These are phyloP conservation scores for Chaetoceros tenuissimus DNA, from an alignment of 108 stramenopile genomes.

Conservation along the genomic window DNA sequence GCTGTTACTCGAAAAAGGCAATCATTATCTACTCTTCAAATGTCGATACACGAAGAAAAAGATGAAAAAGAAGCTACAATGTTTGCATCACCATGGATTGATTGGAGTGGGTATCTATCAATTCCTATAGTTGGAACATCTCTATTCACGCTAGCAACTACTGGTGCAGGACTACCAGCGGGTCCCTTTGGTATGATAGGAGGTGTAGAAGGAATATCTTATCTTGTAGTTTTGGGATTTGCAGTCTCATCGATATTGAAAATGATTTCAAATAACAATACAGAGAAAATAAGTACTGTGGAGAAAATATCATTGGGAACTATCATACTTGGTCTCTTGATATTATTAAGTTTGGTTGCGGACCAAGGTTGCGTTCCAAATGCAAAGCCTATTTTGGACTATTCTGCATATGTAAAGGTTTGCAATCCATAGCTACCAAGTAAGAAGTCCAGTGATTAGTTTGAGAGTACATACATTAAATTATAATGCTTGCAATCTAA, in stretches of 20 bases:
- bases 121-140: slow-evolving; percentile 36
- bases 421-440: slow-evolving; percentile 12
- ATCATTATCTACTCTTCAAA: too few species aligned
- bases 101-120: too few species aligned
- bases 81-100: too few species aligned
- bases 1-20: too few species aligned
- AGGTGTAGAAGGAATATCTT: slow-evolving; percentile 36
- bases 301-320: slow-evolving; percentile 13
- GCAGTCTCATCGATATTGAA: slow-evolving; percentile 6
- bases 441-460: too few species aligned
- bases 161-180: slow-evolving; percentile 40
- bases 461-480: too few species aligned
- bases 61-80: too few species aligned
- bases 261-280: neutral
- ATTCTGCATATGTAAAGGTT: slow-evolving; percentile 21
- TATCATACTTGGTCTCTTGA: slow-evolving; percentile 11
- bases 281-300: slow-evolving; percentile 1
- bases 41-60: too few species aligned
- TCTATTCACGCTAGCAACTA: slow-evolving; percentile 28
- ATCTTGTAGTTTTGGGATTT: slow-evolving; percentile 28
- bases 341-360: slow-evolving; percentile 10
- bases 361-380: slow-evolving; percentile 36
- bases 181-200: slow-evolving; percentile 40
- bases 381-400: slow-evolving; percentile 40
- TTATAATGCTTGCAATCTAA: too few species aligned